Evolutionary conservation across 768 basidiomycete genomes (phyloP).

Genomic region (Trametes villosa): DNA sequence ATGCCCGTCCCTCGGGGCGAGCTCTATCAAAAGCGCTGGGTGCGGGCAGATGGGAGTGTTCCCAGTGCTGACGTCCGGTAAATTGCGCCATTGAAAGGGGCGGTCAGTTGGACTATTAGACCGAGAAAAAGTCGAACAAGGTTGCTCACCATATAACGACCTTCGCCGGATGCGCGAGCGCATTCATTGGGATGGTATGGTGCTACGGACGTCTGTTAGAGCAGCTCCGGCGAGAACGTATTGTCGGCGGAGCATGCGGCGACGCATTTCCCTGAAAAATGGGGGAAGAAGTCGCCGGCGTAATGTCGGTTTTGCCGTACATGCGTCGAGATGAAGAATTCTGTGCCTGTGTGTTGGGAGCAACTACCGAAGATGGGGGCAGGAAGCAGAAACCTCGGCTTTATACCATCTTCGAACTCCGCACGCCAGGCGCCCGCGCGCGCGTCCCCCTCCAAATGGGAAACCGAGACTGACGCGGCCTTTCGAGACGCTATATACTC

Average conservation of each 20-base stretch:
- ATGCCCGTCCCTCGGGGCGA: slow-evolving; percentile 6
- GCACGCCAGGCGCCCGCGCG: slow-evolving; percentile 20
- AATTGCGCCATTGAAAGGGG: slow-evolving; percentile 13
- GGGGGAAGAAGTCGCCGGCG: slow-evolving; percentile 16
- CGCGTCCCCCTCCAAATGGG: slow-evolving; percentile 21
- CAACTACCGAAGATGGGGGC: slow-evolving; percentile 8
- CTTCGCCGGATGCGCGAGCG: background rate
- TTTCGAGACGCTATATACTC: slow-evolving; percentile 28
- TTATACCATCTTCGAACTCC: slow-evolving; percentile 31
- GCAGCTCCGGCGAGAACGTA: background rate
- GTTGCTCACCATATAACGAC: background rate
- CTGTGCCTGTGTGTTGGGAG: slow-evolving; percentile 14
- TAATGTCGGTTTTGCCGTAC: slow-evolving; percentile 20
- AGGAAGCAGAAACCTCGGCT: slow-evolving; percentile 33
- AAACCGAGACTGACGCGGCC: slow-evolving; percentile 34
- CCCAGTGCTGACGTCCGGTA: slow-evolving; percentile 23
- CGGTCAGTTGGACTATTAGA: slow-evolving; percentile 13
- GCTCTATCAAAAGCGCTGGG: slow-evolving; percentile 20
- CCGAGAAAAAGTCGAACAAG: slow-evolving; percentile 15
- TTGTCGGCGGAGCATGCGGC: slow-evolving; percentile 6
- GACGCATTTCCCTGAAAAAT: slow-evolving; percentile 2
- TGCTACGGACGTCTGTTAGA: background rate
- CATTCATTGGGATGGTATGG: background rate
- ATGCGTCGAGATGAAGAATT: background rate
- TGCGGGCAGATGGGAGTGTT: slow-evolving; percentile 25